Evolutionary conservation across 768 basidiomycete genomes (phyloP).

Genomic region (Lactarius indigo): DNA sequence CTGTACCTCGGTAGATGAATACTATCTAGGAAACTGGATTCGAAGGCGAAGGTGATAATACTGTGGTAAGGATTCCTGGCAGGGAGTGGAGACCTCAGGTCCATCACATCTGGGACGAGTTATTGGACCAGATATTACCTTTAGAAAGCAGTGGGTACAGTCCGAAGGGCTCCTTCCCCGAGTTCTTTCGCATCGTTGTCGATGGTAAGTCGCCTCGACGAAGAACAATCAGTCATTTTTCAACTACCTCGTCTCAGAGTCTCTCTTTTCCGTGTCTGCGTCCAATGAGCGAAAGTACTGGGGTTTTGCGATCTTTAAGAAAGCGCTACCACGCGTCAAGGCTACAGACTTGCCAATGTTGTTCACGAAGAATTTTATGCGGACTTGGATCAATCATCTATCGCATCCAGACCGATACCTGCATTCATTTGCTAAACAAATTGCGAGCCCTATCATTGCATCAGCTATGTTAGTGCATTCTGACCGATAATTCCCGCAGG

Average conservation of each 20-base stretch:
- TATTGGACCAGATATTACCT: constrained; percentile 73
- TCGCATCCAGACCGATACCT: constrained; percentile 84
- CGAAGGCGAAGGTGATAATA: constrained; percentile 56
- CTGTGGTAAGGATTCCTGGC: constrained; percentile 45
- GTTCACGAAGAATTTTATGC: constrained; percentile 94
- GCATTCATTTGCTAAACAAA: constrained; percentile 82
- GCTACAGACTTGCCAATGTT: constrained; percentile 73
- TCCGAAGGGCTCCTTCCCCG: constrained; percentile 68
- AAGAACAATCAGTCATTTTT: not conserved
- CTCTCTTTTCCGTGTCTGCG: constrained; percentile 78
- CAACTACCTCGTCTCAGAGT: constrained; percentile 48
- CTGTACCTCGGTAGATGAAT: not conserved
- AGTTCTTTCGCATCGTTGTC: constrained; percentile 88
- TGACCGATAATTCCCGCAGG: constrained; percentile 40
- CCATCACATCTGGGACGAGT: constrained; percentile 87
- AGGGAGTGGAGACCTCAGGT: constrained; percentile 84
- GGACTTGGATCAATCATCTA: constrained; percentile 94
- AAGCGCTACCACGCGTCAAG: constrained; percentile 64
- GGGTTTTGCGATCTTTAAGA: constrained; percentile 92
- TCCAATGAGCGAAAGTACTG: constrained; percentile 89
- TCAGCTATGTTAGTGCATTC: constrained; percentile 1
- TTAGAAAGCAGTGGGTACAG: constrained; percentile 35
- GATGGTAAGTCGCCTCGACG: constrained; percentile 58
- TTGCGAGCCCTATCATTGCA: constrained; percentile 46
- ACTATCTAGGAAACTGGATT: constrained; percentile 33